Conservation (phyloP, 2,329 filamentous ascomycete genomes). For the Xylariomycetidae sp. region DNA sequence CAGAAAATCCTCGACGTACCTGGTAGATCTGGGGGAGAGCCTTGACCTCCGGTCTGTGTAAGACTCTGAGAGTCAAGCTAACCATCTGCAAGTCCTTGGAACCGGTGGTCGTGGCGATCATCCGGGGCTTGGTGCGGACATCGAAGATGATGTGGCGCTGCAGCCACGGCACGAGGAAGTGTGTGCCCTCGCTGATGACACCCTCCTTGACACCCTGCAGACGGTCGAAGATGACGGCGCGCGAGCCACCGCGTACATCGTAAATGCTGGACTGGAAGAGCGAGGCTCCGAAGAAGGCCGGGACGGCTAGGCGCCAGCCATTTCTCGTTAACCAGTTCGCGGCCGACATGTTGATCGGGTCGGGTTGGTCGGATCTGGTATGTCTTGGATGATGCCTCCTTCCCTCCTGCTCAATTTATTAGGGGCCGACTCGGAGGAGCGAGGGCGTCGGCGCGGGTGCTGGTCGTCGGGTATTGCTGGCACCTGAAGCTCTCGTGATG, state of each 20-base stretch:
- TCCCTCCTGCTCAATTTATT: too few species aligned
- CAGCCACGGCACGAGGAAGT: constrained; percentile 93
- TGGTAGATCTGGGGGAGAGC: constrained; percentile 97
- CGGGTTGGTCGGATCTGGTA: too few species aligned
- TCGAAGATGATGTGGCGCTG: constrained; percentile 94
- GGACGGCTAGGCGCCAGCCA: constrained; percentile 67
- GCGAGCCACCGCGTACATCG: constrained; percentile 91
- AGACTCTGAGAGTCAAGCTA: constrained; percentile 89
- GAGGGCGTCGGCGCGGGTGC: too few species aligned
- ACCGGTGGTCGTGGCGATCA: constrained; percentile 94
- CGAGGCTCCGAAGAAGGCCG: constrained; percentile 61
- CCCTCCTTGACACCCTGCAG: constrained; percentile 85
- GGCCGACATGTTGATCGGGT: too few species aligned
- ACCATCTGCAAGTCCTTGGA: constrained; percentile 99
- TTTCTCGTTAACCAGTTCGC: too few species aligned
- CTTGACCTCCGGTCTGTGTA: constrained; percentile 91
- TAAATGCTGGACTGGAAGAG: constrained; percentile 78
- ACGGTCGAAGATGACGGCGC: constrained; percentile 97
- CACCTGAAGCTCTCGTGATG: too few species aligned
- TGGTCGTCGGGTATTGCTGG: too few species aligned
- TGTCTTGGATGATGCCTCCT: too few species aligned
- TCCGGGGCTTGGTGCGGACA: constrained; percentile 93
- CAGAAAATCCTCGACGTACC: too few species aligned
- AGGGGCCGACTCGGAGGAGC: too few species aligned
- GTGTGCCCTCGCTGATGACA: constrained; percentile 92